Conservation (phyloP, 768 basidiomycete genomes). For the Mrakia hoshinonis region DNA sequence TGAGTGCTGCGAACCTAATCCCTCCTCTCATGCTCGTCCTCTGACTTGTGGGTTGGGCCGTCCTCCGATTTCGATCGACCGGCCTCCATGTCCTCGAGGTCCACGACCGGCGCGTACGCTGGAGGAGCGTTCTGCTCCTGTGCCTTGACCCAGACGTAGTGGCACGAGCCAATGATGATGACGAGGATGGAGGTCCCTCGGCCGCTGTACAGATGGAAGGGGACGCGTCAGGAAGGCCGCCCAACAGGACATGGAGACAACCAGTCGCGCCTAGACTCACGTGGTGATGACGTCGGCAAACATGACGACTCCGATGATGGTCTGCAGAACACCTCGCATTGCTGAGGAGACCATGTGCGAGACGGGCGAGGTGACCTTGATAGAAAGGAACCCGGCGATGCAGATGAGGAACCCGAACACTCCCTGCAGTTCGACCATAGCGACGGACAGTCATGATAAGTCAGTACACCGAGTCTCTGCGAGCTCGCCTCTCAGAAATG, state of each 20-base stretch:
- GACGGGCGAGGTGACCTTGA: conserved; percentile 95
- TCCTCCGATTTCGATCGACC: conserved; percentile 12
- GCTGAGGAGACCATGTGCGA: conserved; percentile 97
- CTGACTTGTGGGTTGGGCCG: no score
- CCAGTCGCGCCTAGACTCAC: conserved; percentile 47
- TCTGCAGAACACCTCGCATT: conserved; percentile 87
- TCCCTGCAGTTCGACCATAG: conserved; percentile 74
- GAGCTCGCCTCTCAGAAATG: no score
- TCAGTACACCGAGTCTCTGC: no score
- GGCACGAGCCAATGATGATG: conserved; percentile 37
- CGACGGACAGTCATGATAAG: no score
- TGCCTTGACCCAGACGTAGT: conserved; percentile 39
- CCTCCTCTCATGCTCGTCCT: background rate
- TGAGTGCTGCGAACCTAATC: no score
- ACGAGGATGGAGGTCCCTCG: conserved; percentile 36
- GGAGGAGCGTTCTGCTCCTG: conserved; percentile 30
- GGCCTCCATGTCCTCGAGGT: conserved; percentile 25
- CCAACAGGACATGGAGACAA: background rate
- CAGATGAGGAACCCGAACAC: conserved; percentile 87
- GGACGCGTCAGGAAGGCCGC: no score
- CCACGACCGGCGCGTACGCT: conserved; percentile 22
- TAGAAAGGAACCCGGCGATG: conserved; percentile 81
- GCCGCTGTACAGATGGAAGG: conserved; percentile 28
- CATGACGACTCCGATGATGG: conserved; percentile 56
- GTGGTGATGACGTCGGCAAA: conserved; percentile 72